Evolutionary conservation across 768 basidiomycete genomes (phyloP).

Genomic region (Dentipellis sp.): DNA sequence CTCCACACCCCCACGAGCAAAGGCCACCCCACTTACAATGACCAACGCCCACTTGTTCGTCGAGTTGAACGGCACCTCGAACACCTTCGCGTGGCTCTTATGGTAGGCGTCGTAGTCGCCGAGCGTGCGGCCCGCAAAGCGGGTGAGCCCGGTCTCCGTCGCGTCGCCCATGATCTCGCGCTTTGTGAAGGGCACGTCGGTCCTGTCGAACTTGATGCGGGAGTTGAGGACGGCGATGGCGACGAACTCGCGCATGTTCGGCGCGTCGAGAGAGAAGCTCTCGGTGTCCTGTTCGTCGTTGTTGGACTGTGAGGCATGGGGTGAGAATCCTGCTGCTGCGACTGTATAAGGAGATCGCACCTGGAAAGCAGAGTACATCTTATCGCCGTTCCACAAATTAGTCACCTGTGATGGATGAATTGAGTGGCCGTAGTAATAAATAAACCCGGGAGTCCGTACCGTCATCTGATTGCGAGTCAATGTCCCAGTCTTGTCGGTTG

Average conservation of each 20-base stretch:
- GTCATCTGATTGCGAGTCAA: constrained; percentile 70
- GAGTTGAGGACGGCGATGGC: constrained; percentile 61
- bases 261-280: constrained; percentile 37
- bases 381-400: constrained; percentile 54
- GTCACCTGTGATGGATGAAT: constrained; percentile 31
- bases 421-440: not conserved
- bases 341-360: not conserved
- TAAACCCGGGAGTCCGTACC: constrained; percentile 15
- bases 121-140: constrained; percentile 52
- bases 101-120: constrained; percentile 45
- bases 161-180: constrained; percentile 60
- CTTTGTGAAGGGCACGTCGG: constrained; percentile 51
- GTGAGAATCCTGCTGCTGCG: not conserved
- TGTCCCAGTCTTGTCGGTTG: constrained; percentile 68
- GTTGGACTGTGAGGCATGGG: constrained; percentile 36
- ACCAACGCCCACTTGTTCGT: constrained; percentile 69
- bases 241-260: constrained; percentile 59
- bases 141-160: constrained; percentile 65
- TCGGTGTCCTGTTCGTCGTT: constrained; percentile 50
- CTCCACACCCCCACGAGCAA: not conserved
- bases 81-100: constrained; percentile 46
- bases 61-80: constrained; percentile 69
- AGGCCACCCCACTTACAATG: constrained; percentile 29
- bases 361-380: constrained; percentile 52
- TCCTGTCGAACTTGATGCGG: constrained; percentile 59